Conservation (phyloP, 2,329 filamentous ascomycete species). For the Onygena corvina region DNA sequence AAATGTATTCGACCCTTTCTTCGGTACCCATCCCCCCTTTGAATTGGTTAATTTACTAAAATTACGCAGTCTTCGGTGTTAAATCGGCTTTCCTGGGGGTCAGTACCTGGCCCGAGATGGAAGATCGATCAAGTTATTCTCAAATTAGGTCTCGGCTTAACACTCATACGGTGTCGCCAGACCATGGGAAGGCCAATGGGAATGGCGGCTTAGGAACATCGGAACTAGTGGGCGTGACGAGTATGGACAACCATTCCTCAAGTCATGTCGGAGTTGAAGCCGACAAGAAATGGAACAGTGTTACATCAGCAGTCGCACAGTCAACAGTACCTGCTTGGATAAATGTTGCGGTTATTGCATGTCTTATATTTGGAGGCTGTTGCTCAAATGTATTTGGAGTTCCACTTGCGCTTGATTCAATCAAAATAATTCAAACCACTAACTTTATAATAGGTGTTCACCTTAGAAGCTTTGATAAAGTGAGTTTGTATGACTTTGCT, state of each 20-base stretch:
- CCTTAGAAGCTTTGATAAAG: constrained; percentile 89
- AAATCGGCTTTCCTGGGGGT: background rate
- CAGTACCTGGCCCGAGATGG: background rate
- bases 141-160: background rate
- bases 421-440: background rate
- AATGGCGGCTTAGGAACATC: background rate
- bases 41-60: background rate
- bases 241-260: background rate
- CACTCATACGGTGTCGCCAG: background rate
- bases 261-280: background rate
- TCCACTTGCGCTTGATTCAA: background rate
- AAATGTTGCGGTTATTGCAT: constrained; percentile 55
- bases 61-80: background rate
- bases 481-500: too few species aligned
- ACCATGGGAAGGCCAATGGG: background rate
- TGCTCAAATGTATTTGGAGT: constrained; percentile 69
- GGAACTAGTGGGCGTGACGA: background rate
- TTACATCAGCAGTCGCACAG: constrained; percentile 24
- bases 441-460: constrained; percentile 58
- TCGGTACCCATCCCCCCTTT: too few species aligned
- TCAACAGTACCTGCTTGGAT: constrained; percentile 47
- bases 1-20: too few species aligned
- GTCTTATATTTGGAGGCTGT: constrained; percentile 87
- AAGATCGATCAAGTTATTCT: background rate
- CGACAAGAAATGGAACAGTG: background rate